Percentiles rank a stretch among this genome's conserved stretches.
phyloP scores from a whole-genome alignment of 192 early-diverging fungal species.

The Mortierella antarctica region DNA sequence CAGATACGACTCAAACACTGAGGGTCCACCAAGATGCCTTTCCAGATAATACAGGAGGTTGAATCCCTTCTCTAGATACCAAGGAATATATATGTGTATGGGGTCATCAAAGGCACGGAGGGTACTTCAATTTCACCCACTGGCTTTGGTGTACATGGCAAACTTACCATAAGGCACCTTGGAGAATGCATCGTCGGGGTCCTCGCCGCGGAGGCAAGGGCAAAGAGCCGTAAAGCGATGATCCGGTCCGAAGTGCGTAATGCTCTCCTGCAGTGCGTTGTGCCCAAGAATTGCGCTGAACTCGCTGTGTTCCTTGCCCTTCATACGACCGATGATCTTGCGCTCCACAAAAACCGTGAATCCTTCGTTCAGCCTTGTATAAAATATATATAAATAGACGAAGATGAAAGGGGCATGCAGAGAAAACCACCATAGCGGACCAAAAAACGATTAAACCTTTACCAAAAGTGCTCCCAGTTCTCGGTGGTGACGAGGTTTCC shows the following conservation, averaged over 20 bases:
- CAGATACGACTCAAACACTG: constrained; percentile 88
- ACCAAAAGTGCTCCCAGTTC: constrained; percentile 74
- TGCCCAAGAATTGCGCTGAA: constrained; percentile 90
- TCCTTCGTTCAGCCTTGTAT: constrained; percentile 94
- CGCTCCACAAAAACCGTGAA: constrained; percentile 95
- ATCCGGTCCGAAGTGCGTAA: constrained; percentile 72
- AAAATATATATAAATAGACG: constrained; percentile 60
- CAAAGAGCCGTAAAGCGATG: constrained; percentile 76
- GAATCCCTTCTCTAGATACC: constrained; percentile 86
- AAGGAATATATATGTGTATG: background rate
- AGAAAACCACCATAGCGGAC: background rate
- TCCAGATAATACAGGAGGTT: constrained; percentile 92
- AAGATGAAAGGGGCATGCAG: background rate
- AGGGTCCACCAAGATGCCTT: constrained; percentile 81
- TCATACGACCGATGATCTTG: constrained; percentile 85
- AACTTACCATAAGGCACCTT: constrained; percentile 82
- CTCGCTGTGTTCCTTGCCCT: constrained; percentile 81
- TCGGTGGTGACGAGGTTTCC: constrained; percentile 86
- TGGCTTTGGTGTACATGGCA: background rate
- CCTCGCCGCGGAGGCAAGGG: constrained; percentile 76
- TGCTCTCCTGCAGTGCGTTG: constrained; percentile 76
- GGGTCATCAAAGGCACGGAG: too few species aligned
- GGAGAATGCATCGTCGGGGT: constrained; percentile 88
- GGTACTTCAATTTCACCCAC: too few species aligned
- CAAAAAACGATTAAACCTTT: background rate